Conservation (phyloP, 139 green algal genomes). For the Picochlorum sp. region DNA sequence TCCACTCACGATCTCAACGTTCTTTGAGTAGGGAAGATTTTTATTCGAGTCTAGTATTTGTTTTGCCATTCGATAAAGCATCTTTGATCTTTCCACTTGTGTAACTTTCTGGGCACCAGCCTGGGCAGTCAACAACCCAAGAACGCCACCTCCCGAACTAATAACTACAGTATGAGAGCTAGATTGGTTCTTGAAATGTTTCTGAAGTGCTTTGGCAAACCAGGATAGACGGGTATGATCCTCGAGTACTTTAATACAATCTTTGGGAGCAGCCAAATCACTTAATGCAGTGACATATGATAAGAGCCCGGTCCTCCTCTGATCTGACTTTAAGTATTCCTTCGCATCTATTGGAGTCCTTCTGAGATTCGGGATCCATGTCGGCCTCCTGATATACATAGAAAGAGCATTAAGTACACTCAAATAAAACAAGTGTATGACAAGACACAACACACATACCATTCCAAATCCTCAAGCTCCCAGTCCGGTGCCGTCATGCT, state of each 20-base stretch:
- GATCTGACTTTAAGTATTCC: conserved; percentile 13
- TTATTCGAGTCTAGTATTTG: conserved; percentile 39
- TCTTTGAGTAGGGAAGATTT: conserved; percentile 3
- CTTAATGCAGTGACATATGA: conserved; percentile 34
- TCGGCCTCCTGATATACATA: conserved; percentile 46
- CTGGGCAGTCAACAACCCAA: conserved; percentile 34
- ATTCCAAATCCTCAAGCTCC: conserved; percentile 68
- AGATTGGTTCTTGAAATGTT: conserved; percentile 29
- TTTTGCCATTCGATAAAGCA: conserved; percentile 56
- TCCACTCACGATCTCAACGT: conserved; percentile 10
- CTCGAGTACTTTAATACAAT: conserved; percentile 14
- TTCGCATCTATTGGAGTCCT: conserved; percentile 4
- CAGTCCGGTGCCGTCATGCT: conserved; percentile 52
- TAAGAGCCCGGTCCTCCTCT: conserved; percentile 12
- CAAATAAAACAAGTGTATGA: neutral
- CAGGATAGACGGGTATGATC: conserved; percentile 20
- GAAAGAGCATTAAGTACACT: neutral
- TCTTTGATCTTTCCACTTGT: conserved; percentile 37
- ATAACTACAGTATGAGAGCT: conserved; percentile 35
- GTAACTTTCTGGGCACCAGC: conserved; percentile 29
- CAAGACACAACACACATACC: conserved; percentile 17
- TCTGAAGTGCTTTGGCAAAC: conserved; percentile 13
- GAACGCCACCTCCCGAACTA: conserved; percentile 28
- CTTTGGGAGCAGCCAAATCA: conserved; percentile 45
- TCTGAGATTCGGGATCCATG: conserved; percentile 49